Evolutionary conservation across 2,329 filamentous ascomycete species (phyloP).

Genomic region (Fusarium hostae): DNA sequence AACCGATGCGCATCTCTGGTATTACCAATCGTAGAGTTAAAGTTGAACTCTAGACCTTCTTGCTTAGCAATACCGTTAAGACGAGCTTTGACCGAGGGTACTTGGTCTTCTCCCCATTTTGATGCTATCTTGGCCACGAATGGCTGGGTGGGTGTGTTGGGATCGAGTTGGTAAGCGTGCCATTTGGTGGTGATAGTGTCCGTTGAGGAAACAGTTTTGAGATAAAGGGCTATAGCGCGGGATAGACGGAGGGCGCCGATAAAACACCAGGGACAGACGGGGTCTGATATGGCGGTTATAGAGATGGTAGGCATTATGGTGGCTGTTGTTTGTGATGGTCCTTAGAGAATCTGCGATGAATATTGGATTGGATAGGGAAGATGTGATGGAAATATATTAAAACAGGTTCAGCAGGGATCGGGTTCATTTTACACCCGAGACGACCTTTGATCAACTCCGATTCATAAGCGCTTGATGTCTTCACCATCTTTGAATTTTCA

Average conservation of each 20-base stretch:
- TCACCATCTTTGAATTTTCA: not conserved
- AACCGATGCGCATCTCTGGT: constrained; percentile 63
- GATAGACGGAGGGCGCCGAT: constrained; percentile 81
- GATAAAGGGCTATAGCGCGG: constrained; percentile 75
- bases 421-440: not conserved
- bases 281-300: constrained; percentile 84
- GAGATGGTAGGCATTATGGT: constrained; percentile 76
- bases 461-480: not conserved
- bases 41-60: constrained; percentile 78
- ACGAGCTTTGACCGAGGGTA: constrained; percentile 66
- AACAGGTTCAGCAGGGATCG: not conserved
- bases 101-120: constrained; percentile 74
- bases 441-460: not conserved
- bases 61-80: constrained; percentile 67
- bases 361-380: not conserved
- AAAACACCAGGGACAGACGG: constrained; percentile 83
- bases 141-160: constrained; percentile 64
- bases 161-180: constrained; percentile 85
- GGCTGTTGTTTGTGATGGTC: not conserved
- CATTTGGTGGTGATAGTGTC: constrained; percentile 81
- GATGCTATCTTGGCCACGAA: constrained; percentile 63
- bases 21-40: constrained; percentile 61
- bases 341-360: not conserved
- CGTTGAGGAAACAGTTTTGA: constrained; percentile 67
- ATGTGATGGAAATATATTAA: not conserved